A percentile compares a stretch with the other conserved stretches of the same genome.
phyloP scores from a whole-genome alignment of 2,329 filamentous ascomycete genomes.

The Coniella lustricola region DNA sequence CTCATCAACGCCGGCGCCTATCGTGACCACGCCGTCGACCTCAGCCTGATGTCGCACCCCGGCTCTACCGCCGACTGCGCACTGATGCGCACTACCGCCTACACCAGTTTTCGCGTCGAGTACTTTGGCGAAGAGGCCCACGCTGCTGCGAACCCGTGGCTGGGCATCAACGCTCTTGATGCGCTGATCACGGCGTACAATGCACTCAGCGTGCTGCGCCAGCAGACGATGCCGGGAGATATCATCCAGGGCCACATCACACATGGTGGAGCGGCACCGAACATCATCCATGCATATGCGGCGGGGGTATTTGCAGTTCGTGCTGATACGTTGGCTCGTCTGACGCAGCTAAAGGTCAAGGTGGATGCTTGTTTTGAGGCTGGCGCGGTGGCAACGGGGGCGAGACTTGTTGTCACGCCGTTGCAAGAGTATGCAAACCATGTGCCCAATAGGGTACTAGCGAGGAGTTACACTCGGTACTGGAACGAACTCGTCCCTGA shows the following conservation, averaged over 20 bases:
- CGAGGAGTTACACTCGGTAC: conserved; percentile 35
- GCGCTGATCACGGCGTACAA: conserved; percentile 44
- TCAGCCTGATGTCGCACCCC: conserved; percentile 36
- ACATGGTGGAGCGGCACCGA: conserved; percentile 45
- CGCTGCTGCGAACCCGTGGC: conserved; percentile 50
- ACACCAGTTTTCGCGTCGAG: conserved; percentile 39
- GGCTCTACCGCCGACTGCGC: conserved; percentile 37
- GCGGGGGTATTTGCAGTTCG: conserved; percentile 38
- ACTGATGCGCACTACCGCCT: conserved; percentile 46
- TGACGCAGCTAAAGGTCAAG: conserved; percentile 32
- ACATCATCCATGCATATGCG: conserved; percentile 48
- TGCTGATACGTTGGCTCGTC: conserved; percentile 32
- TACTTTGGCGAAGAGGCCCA: conserved; percentile 50
- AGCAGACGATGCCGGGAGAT: conserved; percentile 47
- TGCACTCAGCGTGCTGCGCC: conserved; percentile 43
- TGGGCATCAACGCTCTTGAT: conserved; percentile 53
- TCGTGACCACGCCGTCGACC: conserved; percentile 29
- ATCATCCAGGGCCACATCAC: conserved; percentile 45
- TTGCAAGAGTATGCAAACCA: conserved; percentile 45
- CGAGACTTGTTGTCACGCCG: conserved; percentile 35
- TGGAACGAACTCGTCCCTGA: conserved; percentile 35
- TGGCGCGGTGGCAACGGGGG: conserved; percentile 37
- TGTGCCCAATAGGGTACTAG: conserved; percentile 45
- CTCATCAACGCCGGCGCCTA: conserved; percentile 39
- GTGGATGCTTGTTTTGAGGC: conserved; percentile 36